Evolutionary conservation across 768 basidiomycete genomes (phyloP).

Genomic region (Gloeophyllum trabeum): DNA sequence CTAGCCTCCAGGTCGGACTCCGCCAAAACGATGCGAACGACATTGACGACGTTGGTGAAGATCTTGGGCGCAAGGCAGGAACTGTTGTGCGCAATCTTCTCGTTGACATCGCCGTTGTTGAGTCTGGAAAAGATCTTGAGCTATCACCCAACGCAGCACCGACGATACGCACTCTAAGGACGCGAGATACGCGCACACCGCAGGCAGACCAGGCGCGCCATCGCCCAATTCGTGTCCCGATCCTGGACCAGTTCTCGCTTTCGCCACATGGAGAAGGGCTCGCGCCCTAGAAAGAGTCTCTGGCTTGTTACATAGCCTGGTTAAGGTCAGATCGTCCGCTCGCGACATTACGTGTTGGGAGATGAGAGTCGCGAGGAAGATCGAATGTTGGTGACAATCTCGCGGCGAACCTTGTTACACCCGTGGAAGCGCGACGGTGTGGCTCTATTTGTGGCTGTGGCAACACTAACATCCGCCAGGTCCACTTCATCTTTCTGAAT

Average conservation of each 20-base stretch:
- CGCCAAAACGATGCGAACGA: constrained; percentile 13
- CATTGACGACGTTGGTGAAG: constrained; percentile 14
- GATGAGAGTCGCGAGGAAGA: too few species aligned
- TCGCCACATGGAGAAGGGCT: constrained; percentile 22
- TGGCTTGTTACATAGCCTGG: constrained; percentile 16
- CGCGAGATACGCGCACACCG: constrained; percentile 39
- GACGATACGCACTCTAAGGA: constrained; percentile 28
- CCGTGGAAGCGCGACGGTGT: too few species aligned
- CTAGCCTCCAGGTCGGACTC: constrained; percentile 1
- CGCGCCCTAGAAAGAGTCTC: constrained; percentile 25
- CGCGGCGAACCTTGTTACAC: too few species aligned
- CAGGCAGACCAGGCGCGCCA: constrained; percentile 28
- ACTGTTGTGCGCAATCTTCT: constrained; percentile 18
- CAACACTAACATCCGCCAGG: too few species aligned
- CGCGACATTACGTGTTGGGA: too few species aligned
- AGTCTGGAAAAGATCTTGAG: constrained; percentile 8
- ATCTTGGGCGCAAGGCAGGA: constrained; percentile 19
- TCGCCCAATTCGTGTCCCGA: constrained; percentile 34
- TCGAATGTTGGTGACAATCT: too few species aligned
- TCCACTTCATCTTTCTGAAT: too few species aligned
- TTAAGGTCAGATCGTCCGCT: too few species aligned
- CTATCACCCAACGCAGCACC: not conserved
- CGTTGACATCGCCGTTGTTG: constrained; percentile 16
- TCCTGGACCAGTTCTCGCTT: constrained; percentile 33
- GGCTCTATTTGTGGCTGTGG: too few species aligned